phyloP scores from a whole-genome alignment of 225 moss, liverwort and hornwort genomes.

The Asterella californica region DNA sequence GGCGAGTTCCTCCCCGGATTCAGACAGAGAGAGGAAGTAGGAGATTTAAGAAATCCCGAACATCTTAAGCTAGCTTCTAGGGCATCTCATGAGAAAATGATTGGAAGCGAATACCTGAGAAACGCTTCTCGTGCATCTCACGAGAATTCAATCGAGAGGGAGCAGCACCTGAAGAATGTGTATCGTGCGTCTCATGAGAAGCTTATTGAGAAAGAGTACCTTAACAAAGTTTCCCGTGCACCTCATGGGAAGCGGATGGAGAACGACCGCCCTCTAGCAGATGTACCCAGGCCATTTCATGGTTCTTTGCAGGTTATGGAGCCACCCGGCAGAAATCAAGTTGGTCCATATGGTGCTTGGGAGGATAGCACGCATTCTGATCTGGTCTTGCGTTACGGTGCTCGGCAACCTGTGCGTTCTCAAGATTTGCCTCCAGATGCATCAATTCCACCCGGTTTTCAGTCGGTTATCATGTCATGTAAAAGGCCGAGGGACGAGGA shows the following conservation, averaged over 20 bases:
- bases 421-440: constrained; percentile 22
- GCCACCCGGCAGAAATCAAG: constrained; percentile 19
- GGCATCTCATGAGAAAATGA: constrained; percentile 16
- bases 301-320: constrained; percentile 15
- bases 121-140: constrained; percentile 21
- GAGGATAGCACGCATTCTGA: constrained; percentile 33
- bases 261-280: constrained; percentile 21
- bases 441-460: constrained; percentile 24
- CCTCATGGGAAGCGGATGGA: constrained; percentile 13
- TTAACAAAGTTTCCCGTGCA: constrained; percentile 4
- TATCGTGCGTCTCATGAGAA: constrained; percentile 24
- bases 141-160: constrained; percentile 10
- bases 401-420: constrained; percentile 19
- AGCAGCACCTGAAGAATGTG: constrained; percentile 17
- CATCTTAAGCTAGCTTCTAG: constrained; percentile 17
- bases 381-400: constrained; percentile 31
- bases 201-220: constrained; percentile 16
- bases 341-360: constrained; percentile 6
- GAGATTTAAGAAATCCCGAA: constrained; percentile 28
- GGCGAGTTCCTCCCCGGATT: constrained; percentile 25
- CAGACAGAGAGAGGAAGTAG: constrained; percentile 31
- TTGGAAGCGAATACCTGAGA: constrained; percentile 13
- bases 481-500: constrained; percentile 40
- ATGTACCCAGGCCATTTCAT: constrained; percentile 31
- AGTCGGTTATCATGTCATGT: constrained; percentile 25